Conservation (phyloP, 140 eudicot species). For the Bidens hawaiensis region DNA sequence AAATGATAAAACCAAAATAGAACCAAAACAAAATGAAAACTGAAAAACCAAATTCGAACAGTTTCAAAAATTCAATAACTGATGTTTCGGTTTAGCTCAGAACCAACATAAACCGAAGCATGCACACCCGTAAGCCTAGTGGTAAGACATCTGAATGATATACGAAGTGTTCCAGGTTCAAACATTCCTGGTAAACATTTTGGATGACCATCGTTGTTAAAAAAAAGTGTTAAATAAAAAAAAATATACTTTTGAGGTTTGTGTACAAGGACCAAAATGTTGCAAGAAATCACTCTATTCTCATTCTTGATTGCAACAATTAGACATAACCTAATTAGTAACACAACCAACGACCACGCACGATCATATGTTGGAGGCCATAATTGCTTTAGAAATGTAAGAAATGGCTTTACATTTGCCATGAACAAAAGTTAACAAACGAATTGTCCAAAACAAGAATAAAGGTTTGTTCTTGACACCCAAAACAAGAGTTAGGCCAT, state of each 20-base stretch:
- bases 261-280: background rate
- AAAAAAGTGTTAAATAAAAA: background rate
- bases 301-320: constrained; percentile 8
- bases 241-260: background rate
- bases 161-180: too few species aligned
- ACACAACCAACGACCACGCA: constrained; percentile 20
- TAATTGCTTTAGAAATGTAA: constrained; percentile 16
- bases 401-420: constrained; percentile 29
- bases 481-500: constrained; percentile 15
- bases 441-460: constrained; percentile 23
- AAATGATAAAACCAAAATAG: too few species aligned
- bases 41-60: too few species aligned
- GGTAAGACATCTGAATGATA: too few species aligned
- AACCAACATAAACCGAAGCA: too few species aligned
- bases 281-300: constrained; percentile 13
- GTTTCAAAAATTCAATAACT: too few species aligned
- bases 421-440: constrained; percentile 23
- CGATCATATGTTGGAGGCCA: constrained; percentile 20
- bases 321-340: constrained; percentile 7
- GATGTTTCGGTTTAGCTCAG: too few species aligned
- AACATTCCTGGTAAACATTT: too few species aligned
- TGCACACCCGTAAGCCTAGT: too few species aligned
- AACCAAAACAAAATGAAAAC: too few species aligned
- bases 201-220: too few species aligned
- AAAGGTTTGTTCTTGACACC: constrained; percentile 28